Evolutionary conservation across 768 basidiomycete genomes (phyloP).

Genomic region (Termitomyces heimii): DNA sequence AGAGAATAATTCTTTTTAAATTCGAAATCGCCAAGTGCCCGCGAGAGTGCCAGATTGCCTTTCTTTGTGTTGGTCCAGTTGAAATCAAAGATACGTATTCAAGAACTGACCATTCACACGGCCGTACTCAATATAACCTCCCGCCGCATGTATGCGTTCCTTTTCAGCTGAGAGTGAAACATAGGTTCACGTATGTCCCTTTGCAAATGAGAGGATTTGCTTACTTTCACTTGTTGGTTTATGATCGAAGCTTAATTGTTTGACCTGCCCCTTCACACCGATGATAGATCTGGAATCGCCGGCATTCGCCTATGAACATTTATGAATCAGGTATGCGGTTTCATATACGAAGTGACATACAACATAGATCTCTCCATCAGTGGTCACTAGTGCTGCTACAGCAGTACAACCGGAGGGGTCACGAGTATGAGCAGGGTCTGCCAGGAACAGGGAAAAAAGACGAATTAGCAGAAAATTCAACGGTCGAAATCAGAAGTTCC

Average conservation of each 20-base stretch:
- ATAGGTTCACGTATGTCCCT: constrained; percentile 1
- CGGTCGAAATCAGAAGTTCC: constrained; percentile 1
- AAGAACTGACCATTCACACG: constrained; percentile 81
- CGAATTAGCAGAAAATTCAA: constrained; percentile 5
- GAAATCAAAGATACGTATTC: not conserved
- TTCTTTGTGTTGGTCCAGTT: constrained; percentile 1
- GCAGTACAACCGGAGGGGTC: constrained; percentile 98
- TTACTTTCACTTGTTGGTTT: constrained; percentile 85
- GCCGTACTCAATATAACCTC: constrained; percentile 94
- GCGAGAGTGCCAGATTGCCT: constrained; percentile 94
- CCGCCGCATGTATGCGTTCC: constrained; percentile 80
- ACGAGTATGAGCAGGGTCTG: constrained; percentile 80
- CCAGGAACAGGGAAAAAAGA: constrained; percentile 2
- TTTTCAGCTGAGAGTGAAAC: constrained; percentile 60
- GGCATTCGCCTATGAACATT: constrained; percentile 76
- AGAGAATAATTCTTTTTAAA: constrained; percentile 92
- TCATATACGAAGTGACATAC: constrained; percentile 37
- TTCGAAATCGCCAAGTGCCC: constrained; percentile 96
- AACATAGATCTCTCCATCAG: constrained; percentile 72
- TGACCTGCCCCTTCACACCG: constrained; percentile 77
- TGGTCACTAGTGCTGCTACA: constrained; percentile 78
- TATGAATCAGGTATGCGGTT: constrained; percentile 6
- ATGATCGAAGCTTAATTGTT: constrained; percentile 90
- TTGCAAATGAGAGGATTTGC: constrained; percentile 18
- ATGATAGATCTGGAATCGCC: constrained; percentile 94